Percentiles rank a stretch among this genome's conserved stretches.
These are phyloP conservation scores for Coccomyxa subellipsoidea DNA, from an alignment of 163 green algal species.

Conservation along the genomic window DNA sequence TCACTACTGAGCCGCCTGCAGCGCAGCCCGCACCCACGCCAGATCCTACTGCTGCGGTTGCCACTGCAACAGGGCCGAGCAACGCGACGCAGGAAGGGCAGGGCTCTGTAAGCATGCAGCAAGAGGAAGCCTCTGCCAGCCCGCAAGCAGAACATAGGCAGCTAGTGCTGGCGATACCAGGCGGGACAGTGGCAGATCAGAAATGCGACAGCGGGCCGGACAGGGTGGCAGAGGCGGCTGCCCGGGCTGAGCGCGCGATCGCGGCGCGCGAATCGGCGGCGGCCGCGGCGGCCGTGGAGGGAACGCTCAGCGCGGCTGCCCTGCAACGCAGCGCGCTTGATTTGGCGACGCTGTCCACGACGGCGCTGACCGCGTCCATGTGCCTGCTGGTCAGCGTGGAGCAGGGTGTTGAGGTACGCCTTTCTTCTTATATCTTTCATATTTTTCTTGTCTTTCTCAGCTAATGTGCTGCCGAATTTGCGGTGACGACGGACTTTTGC, in stretches of 20 bases:
- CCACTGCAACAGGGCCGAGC: not conserved
- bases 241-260: not conserved
- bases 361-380: not conserved
- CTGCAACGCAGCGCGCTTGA: not conserved
- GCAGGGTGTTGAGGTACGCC: not conserved
- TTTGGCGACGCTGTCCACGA: not conserved
- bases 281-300: too few species aligned
- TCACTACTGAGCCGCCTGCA: too few species aligned
- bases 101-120: not conserved
- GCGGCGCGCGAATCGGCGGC: too few species aligned
- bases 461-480: too few species aligned
- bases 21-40: too few species aligned
- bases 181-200: not conserved
- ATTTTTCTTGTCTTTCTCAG: too few species aligned
- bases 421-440: too few species aligned
- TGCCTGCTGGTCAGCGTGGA: not conserved
- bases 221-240: not conserved
- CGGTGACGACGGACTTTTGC: too few species aligned
- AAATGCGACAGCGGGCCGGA: not conserved
- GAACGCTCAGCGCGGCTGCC: not conserved
- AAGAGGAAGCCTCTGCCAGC: not conserved
- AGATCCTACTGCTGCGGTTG: not conserved
- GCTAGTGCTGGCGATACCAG: too few species aligned
- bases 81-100: not conserved
- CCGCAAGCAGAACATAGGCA: not conserved